Base-by-base conservation (phyloP, 768 basidiomycete genomes). In the Termitomyces heimii region DNA sequence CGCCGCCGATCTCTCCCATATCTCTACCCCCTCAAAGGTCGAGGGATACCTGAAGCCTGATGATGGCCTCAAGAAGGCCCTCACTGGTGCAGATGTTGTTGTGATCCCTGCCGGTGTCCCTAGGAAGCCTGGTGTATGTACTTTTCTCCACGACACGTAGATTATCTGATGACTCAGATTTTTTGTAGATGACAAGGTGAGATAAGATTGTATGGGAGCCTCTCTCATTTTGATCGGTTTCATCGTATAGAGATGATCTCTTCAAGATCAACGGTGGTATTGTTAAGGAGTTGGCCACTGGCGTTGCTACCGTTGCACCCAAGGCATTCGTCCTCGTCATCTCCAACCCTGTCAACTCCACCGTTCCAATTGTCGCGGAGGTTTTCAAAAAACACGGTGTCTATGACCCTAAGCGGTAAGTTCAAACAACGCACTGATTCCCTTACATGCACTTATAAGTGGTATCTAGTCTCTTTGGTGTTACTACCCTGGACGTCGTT, bases 241-340 rank as follows among this genome's bases (percentile, higher is more conserved):
- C 35, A 56, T 43, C 48, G 51, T 56, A 20, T 24, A 94, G 93
- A 72, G 94, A 97, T 71, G 94, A 97, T 71, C 81, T 96, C 24
- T 96, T 98, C 87, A 94, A 95, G 92, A 97, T 95, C 80, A 99
- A 99, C 75, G 97, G 93, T 56, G 94, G 94, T 47, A 99, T 99
- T 70, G 90, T 98, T 57, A 87, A 87, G 65, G 92, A 93, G 67
- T 85, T 99, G 58, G 96, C 95, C 16, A 88, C 84, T 35, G 94
- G 91, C 32, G 91, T 94, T 65, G 95, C 96, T 16, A 85, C 81
- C 16, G 69, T 75, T 49, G 83, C 84, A 43, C 96, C 96, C 58
- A 94, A 94, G 68, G 97, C 97, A 22, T 88, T 89, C 66, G 84
- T 98, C 45, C 84, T 94, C 49, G 94, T 99, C 63, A 98, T 99